Evolutionary conservation across 306 rosid species (phyloP).

Genomic region (Vigna reflexopilosa): DNA sequence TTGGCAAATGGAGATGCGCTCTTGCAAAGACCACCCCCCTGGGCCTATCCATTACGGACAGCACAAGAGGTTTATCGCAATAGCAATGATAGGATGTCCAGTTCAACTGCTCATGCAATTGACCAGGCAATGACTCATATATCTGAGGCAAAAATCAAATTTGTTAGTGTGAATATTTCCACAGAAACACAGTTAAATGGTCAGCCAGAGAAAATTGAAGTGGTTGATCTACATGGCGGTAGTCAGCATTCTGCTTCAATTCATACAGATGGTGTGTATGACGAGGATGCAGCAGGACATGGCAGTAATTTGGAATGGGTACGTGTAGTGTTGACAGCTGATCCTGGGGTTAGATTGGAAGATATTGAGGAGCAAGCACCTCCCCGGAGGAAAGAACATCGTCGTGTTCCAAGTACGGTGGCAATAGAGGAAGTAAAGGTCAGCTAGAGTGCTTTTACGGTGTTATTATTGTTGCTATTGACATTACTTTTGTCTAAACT

Average conservation of each 20-base stretch:
- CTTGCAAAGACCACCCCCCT: constrained; percentile 92
- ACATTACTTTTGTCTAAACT: constrained; percentile 35
- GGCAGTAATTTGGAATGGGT: constrained; percentile 84
- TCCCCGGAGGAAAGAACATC: constrained; percentile 89
- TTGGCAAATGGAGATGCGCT: constrained; percentile 96
- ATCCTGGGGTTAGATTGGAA: constrained; percentile 86
- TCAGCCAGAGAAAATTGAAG: constrained; percentile 50
- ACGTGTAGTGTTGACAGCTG: constrained; percentile 79
- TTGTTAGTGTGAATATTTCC: constrained; percentile 65
- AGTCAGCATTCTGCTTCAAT: constrained; percentile 42
- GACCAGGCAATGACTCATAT: constrained; percentile 96
- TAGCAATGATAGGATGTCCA: constrained; percentile 98
- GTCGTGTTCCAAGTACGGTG: constrained; percentile 96
- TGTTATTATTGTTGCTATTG: constrained; percentile 33
- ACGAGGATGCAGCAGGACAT: constrained; percentile 52
- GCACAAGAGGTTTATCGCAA: constrained; percentile 96
- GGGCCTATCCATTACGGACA: constrained; percentile 99
- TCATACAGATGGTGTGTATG: constrained; percentile 41
- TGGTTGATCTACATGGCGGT: constrained; percentile 42
- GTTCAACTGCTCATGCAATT: constrained; percentile 95
- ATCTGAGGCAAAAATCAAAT: constrained; percentile 72
- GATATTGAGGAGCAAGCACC: constrained; percentile 85
- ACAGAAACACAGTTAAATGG: constrained; percentile 60
- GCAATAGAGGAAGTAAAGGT: constrained; percentile 99
- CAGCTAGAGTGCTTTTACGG: constrained; percentile 39